Evolutionary conservation across 306 rosid species (phyloP), one percentile per base, ranked within the genome.

Genomic region (Vigna trinervia): DNA sequence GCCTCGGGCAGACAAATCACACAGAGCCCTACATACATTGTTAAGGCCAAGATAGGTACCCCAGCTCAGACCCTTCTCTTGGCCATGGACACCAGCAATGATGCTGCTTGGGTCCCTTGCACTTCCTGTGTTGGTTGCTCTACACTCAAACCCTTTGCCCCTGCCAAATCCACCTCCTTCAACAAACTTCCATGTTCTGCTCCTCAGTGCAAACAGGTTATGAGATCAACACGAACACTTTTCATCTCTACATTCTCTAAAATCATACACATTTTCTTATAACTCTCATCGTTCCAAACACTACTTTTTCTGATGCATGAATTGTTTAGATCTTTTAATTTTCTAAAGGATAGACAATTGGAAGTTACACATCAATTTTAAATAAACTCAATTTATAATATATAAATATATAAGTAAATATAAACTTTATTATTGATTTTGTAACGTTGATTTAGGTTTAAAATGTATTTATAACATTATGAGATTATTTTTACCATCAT

Each of bases 101-200:
- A 95, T 78, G 91, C 87, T 48, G 97, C 97, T 1, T 95, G 97
- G 99, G 50, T 92, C 8, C 99, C 99, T 53, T 95, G 97, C 28
- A 41, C 74, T 9, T 96, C 89, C 39, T 95, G 99, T 65, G 56
- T 83, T 15, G 99, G 99, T 34, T 95, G 99, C 78, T 76, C 93
- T 0, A 2, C 73, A 0, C 54, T 87, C 1, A 64, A 71, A 4
- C 74, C 75, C 8, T 95, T 90, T 59, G 45, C 89, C 28, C 84
- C 96, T 11, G 22, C 23, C 15, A 76, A 82, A 72, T 92, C 97
- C 52, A 83, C 89, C 63, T 30, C 90, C 58, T 92, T 83, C 83
- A 83, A 41, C 34, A 36, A 74, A 15, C 48, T 92, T 26, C 32
- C 68, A 1, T 95, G 99, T 77, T 75, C 61, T 13, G 80, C 94